phyloP scores from a whole-genome alignment of 768 basidiomycete genomes.

The Leccinum disarticulatum region DNA sequence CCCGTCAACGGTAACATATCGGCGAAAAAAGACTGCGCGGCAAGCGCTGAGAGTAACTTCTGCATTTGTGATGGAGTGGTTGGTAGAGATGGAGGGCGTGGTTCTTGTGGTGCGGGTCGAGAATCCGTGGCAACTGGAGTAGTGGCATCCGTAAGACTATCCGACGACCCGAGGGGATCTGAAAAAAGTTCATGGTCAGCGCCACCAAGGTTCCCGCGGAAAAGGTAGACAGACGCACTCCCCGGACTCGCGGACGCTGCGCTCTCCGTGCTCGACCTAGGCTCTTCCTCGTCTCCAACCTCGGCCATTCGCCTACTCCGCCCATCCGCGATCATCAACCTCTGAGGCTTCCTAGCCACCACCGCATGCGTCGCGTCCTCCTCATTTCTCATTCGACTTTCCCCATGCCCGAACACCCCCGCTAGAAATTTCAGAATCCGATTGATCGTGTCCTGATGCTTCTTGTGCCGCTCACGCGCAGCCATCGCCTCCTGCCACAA shows the following conservation, averaged over 20 bases:
- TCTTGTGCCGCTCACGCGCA: constrained; percentile 78
- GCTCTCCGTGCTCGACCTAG: constrained; percentile 30
- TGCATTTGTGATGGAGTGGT: constrained; percentile 56
- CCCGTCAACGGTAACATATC: constrained; percentile 21
- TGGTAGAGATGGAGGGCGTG: constrained; percentile 38
- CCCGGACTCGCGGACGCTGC: constrained; percentile 19
- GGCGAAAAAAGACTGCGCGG: constrained; percentile 24
- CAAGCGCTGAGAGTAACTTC: constrained; percentile 49
- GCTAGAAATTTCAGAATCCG: constrained; percentile 94
- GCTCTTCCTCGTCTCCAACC: constrained; percentile 42
- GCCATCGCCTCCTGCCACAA: constrained; percentile 92
- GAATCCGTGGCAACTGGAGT: constrained; percentile 16
- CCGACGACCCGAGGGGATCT: constrained; percentile 46
- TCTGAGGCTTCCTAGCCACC: constrained; percentile 47
- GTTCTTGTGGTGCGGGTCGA: constrained; percentile 14
- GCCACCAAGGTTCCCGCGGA: neutral
- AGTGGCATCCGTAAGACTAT: constrained; percentile 31
- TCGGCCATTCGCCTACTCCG: constrained; percentile 38
- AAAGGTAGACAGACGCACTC: constrained; percentile 6
- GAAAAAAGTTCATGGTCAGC: neutral
- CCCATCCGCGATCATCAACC: constrained; percentile 69
- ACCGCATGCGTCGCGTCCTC: constrained; percentile 41
- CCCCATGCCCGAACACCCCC: constrained; percentile 74
- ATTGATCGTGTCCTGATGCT: constrained; percentile 95
- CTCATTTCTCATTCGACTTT: constrained; percentile 38